Evolutionary conservation across 306 rosid genomes (phyloP).

Genomic region (Mucuna pruriens): DNA sequence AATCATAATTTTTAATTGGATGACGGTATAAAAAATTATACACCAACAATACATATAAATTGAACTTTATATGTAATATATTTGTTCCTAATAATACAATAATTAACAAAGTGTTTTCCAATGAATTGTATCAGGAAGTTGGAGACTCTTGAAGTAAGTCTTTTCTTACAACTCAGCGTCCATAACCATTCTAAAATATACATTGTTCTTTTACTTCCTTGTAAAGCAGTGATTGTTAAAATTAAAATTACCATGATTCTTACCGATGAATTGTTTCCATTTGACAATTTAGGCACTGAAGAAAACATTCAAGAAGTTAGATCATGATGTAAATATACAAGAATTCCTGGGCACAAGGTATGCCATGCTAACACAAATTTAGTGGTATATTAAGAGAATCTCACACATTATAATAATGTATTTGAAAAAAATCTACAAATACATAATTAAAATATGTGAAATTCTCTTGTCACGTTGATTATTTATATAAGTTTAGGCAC

Average conservation of each 20-base stretch:
- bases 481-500: background rate
- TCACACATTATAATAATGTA: too few species aligned
- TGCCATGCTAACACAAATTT: background rate
- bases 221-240: background rate
- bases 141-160: constrained; percentile 88
- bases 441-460: too few species aligned
- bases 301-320: constrained; percentile 85
- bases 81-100: background rate
- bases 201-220: background rate
- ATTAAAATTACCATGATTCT: background rate
- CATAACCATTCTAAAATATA: background rate
- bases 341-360: constrained; percentile 82
- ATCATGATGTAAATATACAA: constrained; percentile 80
- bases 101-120: constrained; percentile 37
- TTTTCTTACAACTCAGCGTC: constrained; percentile 30
- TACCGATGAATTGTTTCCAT: constrained; percentile 37
- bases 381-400: too few species aligned
- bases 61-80: too few species aligned
- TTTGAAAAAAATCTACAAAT: too few species aligned
- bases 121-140: constrained; percentile 71
- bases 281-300: constrained; percentile 66
- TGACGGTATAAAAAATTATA: too few species aligned
- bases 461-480: too few species aligned
- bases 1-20: too few species aligned
- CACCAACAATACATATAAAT: too few species aligned